Percentiles rank a stretch among this genome's conserved stretches.
Evolutionary conservation across 106 monocot species (phyloP).

Genomic region (Platanthera guangdongensis): DNA sequence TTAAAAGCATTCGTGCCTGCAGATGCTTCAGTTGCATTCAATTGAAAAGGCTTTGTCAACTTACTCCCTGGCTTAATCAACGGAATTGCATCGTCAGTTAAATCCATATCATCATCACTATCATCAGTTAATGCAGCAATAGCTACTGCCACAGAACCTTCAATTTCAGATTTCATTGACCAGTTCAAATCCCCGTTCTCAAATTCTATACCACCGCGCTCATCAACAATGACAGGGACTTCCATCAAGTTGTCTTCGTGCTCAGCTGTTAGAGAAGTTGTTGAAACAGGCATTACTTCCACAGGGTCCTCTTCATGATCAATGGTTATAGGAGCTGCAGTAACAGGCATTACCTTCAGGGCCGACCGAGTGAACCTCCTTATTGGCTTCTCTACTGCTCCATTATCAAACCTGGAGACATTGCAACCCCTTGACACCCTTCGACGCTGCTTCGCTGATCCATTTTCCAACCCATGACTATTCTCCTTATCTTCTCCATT

Average conservation of each 20-base stretch:
- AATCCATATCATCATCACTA: neutral
- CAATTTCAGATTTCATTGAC: neutral
- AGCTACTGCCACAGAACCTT: conserved; percentile 6
- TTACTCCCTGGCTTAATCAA: conserved; percentile 16
- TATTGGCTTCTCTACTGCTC: neutral
- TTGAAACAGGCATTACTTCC: neutral
- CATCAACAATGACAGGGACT: conserved; percentile 1
- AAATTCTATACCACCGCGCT: neutral
- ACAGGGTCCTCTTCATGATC: neutral
- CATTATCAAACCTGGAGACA: neutral
- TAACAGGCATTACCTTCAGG: conserved; percentile 12
- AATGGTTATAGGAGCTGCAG: neutral
- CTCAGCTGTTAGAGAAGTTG: neutral
- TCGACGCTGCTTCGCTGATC: neutral
- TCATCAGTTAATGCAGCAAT: neutral
- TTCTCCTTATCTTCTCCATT: neutral
- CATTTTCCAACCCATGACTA: neutral
- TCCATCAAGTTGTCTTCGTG: neutral
- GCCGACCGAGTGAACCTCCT: conserved; percentile 34
- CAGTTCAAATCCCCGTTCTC: neutral
- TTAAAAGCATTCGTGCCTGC: conserved; percentile 2
- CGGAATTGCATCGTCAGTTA: neutral
- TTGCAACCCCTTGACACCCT: neutral
- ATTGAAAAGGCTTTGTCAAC: conserved; percentile 31
- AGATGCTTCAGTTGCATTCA: conserved; percentile 14